Base-by-base conservation (phyloP, 2,329 filamentous ascomycete genomes). In the Sporothrix protearum region DNA sequence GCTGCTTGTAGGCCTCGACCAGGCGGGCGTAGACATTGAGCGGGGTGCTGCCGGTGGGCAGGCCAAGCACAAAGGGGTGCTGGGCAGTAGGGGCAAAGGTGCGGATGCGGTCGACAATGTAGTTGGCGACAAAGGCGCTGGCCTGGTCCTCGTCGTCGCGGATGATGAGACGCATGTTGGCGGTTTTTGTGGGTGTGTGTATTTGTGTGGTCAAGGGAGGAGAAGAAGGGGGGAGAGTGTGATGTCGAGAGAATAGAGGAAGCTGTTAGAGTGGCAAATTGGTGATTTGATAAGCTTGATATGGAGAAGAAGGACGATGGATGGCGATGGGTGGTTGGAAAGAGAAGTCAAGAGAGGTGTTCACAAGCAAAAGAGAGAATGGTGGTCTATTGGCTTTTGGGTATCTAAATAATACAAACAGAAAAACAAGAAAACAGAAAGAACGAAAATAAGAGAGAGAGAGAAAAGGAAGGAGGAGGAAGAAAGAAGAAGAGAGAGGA, bases 61-160 rank as follows among this genome's bases (percentile, higher is more conserved):
- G 84, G 63, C 91, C 91, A 47, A 93, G 85, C 0, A 93, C 89
- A 77, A 93, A 93, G 0, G 90, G 91, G 73, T 86, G 87, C 70
- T 84, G 80, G 57, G 87, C 82, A 0, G 89, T 89, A 2, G 91
- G 90, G 33, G 83, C 83, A 80, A 91, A 93, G 71, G 85, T 80
- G 76, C 89, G 88, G 82, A 93, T 92, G 74, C 90, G 87, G 76
- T 89, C 89, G 80, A 92, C 86, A 74, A 93, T 90, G 80, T 93
- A 92, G 78, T 91, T 86, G 71, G 91, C 89, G 73, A 92, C 88
- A 79, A 91, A 92, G 76, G 86, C 83, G 70, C 90, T 90, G 63
- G 89, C 90, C 70, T 84, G 81, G 71, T 83, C 81, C 73, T 87
- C 84, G 76, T 91, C 84, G 77, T 92, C 87, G 78, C 89, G 85